Evolutionary conservation across 306 rosid genomes (phyloP).

Genomic region (Benincasa hispida): DNA sequence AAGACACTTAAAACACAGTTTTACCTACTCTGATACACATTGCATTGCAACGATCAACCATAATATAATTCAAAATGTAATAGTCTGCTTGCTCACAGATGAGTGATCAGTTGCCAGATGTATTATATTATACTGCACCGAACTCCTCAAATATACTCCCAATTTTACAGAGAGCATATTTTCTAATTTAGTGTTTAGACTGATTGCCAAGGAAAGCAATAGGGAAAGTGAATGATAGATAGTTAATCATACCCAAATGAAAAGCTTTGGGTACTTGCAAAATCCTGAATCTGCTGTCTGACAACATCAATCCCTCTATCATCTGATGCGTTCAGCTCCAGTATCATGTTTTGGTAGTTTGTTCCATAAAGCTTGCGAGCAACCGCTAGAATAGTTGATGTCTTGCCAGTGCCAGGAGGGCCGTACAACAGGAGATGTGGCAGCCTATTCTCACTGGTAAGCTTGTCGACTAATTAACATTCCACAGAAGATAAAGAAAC

Average conservation of each 20-base stretch:
- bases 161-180: background rate
- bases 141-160: background rate
- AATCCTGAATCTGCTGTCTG: slow-evolving; percentile 83
- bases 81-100: background rate
- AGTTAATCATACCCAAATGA: slow-evolving; percentile 57
- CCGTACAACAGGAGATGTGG: slow-evolving; percentile 91
- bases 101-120: background rate
- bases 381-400: slow-evolving; percentile 86
- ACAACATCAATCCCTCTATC: slow-evolving; percentile 97
- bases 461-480: slow-evolving; percentile 56
- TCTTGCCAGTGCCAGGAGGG: slow-evolving; percentile 95
- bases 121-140: background rate
- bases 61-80: background rate
- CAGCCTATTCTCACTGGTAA: slow-evolving; percentile 78
- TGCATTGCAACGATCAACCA: background rate
- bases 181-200: background rate
- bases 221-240: background rate
- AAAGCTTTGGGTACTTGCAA: slow-evolving; percentile 90
- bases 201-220: background rate
- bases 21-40: background rate
- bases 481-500: slow-evolving; percentile 1
- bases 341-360: slow-evolving; percentile 58
- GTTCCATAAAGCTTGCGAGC: slow-evolving; percentile 86
- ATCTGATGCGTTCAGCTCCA: slow-evolving; percentile 91
- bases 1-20: background rate